A percentile compares a stretch with the other conserved stretches of the same genome.
Conservation (phyloP, 169 alveolate species). For the Plasmodium gallinaceum region DNA sequence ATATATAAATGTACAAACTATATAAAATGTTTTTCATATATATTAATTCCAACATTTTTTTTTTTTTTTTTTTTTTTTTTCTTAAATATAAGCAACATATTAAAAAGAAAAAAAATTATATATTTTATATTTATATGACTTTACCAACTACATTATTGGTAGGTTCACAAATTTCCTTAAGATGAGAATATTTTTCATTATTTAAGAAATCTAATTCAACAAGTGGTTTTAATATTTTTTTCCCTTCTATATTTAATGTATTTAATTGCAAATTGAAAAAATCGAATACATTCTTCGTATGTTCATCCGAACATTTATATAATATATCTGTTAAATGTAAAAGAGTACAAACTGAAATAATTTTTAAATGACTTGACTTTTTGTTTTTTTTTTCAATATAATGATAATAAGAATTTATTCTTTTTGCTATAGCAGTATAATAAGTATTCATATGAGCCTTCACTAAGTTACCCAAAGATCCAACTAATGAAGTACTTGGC, state of each 20-base stretch:
- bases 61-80: not conserved
- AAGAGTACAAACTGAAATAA: constrained; percentile 59
- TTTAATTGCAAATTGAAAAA: constrained; percentile 25
- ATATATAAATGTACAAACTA: no score
- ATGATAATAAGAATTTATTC: constrained; percentile 51
- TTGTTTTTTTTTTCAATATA: constrained; percentile 43
- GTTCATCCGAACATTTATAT: constrained; percentile 32
- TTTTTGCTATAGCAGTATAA: constrained; percentile 31
- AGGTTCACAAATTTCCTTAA: constrained; percentile 59
- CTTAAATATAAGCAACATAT: not conserved
- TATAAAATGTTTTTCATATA: no score
- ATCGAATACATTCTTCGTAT: not conserved
- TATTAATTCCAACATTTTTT: no score
- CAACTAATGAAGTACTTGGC: constrained; percentile 59
- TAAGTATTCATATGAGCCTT: constrained; percentile 44
- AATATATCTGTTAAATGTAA: constrained; percentile 51
- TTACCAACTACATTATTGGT: constrained; percentile 22
- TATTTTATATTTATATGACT: not conserved
- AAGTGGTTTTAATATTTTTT: constrained; percentile 19
- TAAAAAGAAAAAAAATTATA: not conserved
- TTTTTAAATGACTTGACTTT: constrained; percentile 25
- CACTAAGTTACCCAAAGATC: constrained; percentile 69
- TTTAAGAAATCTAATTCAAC: constrained; percentile 6
- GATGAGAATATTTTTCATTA: not conserved
- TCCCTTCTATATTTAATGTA: constrained; percentile 52